These are phyloP conservation scores for Scedosporium dehoogii DNA, from an alignment of 2,329 filamentous ascomycete genomes.

Conservation along the genomic window DNA sequence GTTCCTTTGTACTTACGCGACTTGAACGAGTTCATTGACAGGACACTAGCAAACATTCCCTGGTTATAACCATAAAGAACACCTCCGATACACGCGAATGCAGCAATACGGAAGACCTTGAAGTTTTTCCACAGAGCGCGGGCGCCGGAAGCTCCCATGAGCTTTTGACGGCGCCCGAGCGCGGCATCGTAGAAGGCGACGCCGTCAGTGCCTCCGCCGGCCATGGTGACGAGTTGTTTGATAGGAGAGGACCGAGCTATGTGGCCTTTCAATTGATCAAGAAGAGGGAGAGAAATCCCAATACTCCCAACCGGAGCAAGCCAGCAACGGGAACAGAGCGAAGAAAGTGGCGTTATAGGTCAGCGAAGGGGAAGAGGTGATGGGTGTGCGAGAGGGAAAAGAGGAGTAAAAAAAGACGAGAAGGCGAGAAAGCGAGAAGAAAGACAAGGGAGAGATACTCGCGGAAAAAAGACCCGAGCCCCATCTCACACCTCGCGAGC, in stretches of 20 bases:
- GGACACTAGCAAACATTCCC: conserved; percentile 64
- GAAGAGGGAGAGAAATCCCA: no score
- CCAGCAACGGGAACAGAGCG: not conserved
- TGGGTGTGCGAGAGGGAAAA: not conserved
- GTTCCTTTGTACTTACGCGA: conserved; percentile 26
- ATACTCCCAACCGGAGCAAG: not conserved
- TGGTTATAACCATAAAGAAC: conserved; percentile 64
- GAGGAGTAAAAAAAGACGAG: not conserved
- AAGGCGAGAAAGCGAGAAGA: not conserved
- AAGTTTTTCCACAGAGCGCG: conserved; percentile 47
- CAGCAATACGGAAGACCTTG: conserved; percentile 49
- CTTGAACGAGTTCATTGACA: conserved; percentile 45
- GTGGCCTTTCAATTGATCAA: not conserved
- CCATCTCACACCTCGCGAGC: not conserved
- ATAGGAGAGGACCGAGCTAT: not conserved
- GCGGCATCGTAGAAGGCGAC: conserved; percentile 18
- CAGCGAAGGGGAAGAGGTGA: not conserved
- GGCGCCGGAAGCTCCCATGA: conserved; percentile 43
- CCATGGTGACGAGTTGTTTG: conserved; percentile 1
- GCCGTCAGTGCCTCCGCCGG: not conserved
- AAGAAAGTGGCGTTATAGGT: not conserved
- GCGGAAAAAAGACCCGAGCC: not conserved
- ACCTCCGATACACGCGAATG: conserved; percentile 54
- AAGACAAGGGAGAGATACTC: no score
- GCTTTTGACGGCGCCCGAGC: conserved; percentile 37